Conservation (phyloP, 192 early-diverging fungal species). For the Podila minutissima region DNA sequence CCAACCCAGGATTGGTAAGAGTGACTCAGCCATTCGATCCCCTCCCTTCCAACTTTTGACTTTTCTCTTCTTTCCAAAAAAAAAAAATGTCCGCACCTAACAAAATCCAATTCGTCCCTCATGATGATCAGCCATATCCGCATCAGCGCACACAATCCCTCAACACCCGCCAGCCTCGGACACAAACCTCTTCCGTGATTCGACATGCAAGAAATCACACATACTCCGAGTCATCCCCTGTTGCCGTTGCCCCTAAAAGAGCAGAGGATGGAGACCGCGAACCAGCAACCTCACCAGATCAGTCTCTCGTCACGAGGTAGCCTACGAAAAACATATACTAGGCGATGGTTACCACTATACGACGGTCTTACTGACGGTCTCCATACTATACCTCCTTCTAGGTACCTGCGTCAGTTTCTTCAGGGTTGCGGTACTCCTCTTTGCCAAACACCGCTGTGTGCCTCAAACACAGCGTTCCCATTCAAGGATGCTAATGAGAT, state of each 20-base stretch:
- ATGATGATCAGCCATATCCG: slow-evolving; percentile 27
- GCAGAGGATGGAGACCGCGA: neutral
- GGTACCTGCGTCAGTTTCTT: slow-evolving; percentile 43
- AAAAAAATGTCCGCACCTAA: no score
- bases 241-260: neutral
- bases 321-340: neutral
- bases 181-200: slow-evolving; percentile 33
- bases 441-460: slow-evolving; percentile 31
- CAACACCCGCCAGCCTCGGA: slow-evolving; percentile 5
- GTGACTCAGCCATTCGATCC: neutral
- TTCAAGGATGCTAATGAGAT: slow-evolving; percentile 37
- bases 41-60: no score
- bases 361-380: neutral
- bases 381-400: neutral
- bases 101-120: no score
- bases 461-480: slow-evolving; percentile 27
- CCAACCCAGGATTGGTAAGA: slow-evolving; percentile 22
- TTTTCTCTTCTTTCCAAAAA: neutral
- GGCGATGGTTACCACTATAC: no score
- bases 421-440: slow-evolving; percentile 25
- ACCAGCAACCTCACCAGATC: slow-evolving; percentile 1
- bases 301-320: slow-evolving; percentile 21
- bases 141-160: slow-evolving; percentile 31
- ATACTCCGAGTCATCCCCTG: slow-evolving; percentile 11
- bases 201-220: slow-evolving; percentile 30